These are phyloP conservation scores for Allium sativum DNA, from an alignment of 106 monocot species.

Conservation along the genomic window DNA sequence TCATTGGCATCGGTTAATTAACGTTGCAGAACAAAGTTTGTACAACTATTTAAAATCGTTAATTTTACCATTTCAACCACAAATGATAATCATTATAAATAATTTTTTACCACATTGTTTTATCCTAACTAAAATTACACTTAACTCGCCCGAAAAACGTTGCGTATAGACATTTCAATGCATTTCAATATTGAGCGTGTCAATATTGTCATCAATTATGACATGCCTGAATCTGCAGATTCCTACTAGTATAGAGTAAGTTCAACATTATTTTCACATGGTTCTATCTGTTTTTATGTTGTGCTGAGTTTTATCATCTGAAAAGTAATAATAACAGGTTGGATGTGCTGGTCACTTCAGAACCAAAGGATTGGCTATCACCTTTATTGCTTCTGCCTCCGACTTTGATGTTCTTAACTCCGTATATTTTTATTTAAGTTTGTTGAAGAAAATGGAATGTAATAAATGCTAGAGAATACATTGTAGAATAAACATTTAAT, in stretches of 20 bases:
- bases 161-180: no score
- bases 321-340: constrained; percentile 27
- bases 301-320: not conserved
- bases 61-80: no score
- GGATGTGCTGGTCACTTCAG: constrained; percentile 90
- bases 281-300: not conserved
- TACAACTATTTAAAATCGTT: no score
- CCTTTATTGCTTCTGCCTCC: constrained; percentile 90
- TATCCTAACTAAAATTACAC: no score
- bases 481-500: no score
- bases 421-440: constrained; percentile 18
- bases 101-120: no score
- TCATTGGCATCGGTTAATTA: no score
- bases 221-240: constrained; percentile 99
- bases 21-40: no score
- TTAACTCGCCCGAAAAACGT: no score
- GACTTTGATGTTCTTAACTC: constrained; percentile 94
- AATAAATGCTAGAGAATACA: no score
- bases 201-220: constrained; percentile 98
- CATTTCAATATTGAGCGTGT: constrained; percentile 99
- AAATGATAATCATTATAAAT: no score
- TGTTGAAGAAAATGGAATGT: no score
- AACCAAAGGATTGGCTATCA: constrained; percentile 95
- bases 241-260: constrained; percentile 91
- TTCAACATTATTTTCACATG: not conserved